A percentile compares a stretch with the other conserved stretches of the same genome.
These are phyloP conservation scores for Toxicodendron radicans DNA, from an alignment of 345 rosid species.

Conservation along the genomic window DNA sequence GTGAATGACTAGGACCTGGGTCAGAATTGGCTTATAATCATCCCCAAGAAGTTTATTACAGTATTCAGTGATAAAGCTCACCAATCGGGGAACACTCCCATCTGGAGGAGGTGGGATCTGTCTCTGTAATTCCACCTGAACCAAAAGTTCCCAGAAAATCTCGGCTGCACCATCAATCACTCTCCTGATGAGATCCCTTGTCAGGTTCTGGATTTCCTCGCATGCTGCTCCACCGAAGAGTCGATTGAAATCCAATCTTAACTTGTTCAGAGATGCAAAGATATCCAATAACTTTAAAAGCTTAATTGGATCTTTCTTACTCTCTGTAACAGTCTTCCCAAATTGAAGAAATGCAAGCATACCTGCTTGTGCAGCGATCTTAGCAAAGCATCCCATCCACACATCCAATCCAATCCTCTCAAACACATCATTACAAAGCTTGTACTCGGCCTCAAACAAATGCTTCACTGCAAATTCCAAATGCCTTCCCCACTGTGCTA, in stretches of 20 bases:
- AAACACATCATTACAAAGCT: constrained; percentile 91
- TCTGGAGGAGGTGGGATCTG: constrained; percentile 78
- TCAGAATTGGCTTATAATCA: constrained; percentile 70
- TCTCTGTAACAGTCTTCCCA: constrained; percentile 90
- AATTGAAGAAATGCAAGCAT: constrained; percentile 92
- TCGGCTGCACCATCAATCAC: constrained; percentile 89
- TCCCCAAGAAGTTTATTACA: constrained; percentile 88
- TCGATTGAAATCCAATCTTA: constrained; percentile 88
- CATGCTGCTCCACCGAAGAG: constrained; percentile 98
- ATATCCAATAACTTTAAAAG: constrained; percentile 89
- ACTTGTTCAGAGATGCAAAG: constrained; percentile 77
- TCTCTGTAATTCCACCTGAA: constrained; percentile 90
- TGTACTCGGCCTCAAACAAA: constrained; percentile 93
- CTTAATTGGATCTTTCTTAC: constrained; percentile 93
- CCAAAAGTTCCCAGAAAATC: constrained; percentile 90
- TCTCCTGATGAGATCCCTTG: constrained; percentile 89
- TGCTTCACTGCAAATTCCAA: constrained; percentile 99
- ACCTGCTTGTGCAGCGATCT: constrained; percentile 96
- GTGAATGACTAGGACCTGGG: constrained; percentile 80
- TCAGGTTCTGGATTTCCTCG: constrained; percentile 85
- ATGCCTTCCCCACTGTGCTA: constrained; percentile 94
- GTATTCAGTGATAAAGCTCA: constrained; percentile 83
- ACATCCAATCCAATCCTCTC: constrained; percentile 81
- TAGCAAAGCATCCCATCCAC: constrained; percentile 96
- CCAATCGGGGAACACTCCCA: constrained; percentile 76